Evolutionary conservation across 441 rosid genomes (phyloP).

Genomic region (Pelargonium fulgidum): DNA sequence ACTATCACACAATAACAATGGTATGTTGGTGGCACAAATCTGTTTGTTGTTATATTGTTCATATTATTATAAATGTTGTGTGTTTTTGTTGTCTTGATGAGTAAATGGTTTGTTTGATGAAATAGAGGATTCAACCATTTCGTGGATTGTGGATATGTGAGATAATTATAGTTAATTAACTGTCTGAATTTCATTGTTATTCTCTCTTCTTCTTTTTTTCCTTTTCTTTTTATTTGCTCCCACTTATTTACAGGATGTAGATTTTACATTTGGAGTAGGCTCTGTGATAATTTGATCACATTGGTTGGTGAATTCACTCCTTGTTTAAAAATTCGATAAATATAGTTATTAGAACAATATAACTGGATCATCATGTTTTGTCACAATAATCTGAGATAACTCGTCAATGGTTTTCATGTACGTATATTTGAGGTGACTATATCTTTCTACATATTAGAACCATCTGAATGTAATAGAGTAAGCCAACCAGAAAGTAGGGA

Average conservation of each 20-base stretch:
- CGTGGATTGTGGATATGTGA: neutral
- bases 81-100: slow-evolving; percentile 1
- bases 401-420: neutral
- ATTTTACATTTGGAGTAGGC: neutral
- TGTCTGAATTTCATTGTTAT: neutral
- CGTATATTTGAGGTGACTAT: neutral
- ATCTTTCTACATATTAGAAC: neutral
- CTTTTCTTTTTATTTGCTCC: neutral
- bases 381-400: neutral
- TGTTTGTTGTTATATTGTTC: neutral
- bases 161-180: neutral
- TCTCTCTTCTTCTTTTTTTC: neutral
- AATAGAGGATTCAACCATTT: neutral
- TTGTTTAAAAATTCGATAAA: neutral
- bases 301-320: neutral
- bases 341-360: neutral
- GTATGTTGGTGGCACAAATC: neutral
- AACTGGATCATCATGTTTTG: neutral
- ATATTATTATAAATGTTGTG: neutral
- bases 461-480: neutral
- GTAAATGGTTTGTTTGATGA: neutral
- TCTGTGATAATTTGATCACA: neutral
- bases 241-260: neutral
- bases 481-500: neutral
- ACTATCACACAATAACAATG: neutral